phyloP scores from a whole-genome alignment of 306 rosid genomes.

The Elaeagnus macrophylla region DNA sequence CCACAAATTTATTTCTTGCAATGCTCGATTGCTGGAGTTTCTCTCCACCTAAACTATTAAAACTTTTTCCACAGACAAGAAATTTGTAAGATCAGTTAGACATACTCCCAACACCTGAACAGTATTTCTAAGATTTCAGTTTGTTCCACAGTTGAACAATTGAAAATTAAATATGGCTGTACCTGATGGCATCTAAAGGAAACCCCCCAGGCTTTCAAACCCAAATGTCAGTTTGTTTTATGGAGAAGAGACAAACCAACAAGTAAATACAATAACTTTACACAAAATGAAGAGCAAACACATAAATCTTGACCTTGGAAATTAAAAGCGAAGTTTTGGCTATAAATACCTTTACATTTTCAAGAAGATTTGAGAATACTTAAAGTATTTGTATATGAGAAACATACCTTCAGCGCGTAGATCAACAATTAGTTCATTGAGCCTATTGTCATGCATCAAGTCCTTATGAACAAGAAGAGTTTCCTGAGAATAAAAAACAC shows the following conservation, averaged over 20 bases:
- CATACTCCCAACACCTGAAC: not conserved
- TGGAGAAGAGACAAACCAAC: not conserved
- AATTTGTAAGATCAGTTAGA: not conserved
- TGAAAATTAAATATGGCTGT: not conserved
- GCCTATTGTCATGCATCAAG: conserved; percentile 32
- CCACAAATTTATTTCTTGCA: not conserved
- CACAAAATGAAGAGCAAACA: not conserved
- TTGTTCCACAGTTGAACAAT: not conserved
- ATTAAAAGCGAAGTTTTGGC: not conserved
- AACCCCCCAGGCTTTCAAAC: not conserved
- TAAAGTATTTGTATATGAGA: not conserved
- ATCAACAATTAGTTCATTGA: conserved; percentile 56
- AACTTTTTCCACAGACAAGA: not conserved
- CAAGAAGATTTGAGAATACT: not conserved
- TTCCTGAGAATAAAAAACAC: conserved; percentile 52
- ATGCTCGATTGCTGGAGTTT: not conserved
- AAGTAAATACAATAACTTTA: not conserved
- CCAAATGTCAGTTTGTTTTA: not conserved
- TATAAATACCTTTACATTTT: not conserved
- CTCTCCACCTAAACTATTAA: not conserved
- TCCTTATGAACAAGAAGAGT: conserved; percentile 92
- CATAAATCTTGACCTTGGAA: no score
- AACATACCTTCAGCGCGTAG: conserved; percentile 59
- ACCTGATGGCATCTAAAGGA: not conserved
- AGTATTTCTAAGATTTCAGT: not conserved